Conservation (phyloP, 768 basidiomycete species). For the Boletus bicolor region DNA sequence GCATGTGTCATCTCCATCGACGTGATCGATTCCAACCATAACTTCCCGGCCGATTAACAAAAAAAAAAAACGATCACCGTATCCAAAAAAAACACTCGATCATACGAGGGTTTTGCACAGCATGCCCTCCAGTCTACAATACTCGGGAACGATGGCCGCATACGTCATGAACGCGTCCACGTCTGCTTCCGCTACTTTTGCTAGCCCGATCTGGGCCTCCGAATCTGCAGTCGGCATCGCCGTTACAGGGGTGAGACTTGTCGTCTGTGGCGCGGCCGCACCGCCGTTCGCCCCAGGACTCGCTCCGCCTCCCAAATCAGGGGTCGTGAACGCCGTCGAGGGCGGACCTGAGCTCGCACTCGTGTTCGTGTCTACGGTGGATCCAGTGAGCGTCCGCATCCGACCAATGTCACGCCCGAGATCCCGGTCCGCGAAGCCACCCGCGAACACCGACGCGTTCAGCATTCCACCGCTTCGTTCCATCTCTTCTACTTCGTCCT, state of each 20-base stretch:
- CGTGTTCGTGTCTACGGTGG: slow-evolving; percentile 35
- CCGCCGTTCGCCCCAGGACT: slow-evolving; percentile 34
- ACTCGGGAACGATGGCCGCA: slow-evolving; percentile 83
- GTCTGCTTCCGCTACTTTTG: slow-evolving; percentile 82
- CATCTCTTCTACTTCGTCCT: slow-evolving; percentile 65
- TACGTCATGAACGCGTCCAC: slow-evolving; percentile 83
- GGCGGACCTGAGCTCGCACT: slow-evolving; percentile 38
- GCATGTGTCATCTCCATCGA: not conserved
- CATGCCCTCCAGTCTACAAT: slow-evolving; percentile 75
- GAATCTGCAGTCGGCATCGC: slow-evolving; percentile 69
- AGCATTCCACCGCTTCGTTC: slow-evolving; percentile 36
- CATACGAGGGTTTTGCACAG: slow-evolving; percentile 59
- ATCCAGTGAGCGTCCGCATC: slow-evolving; percentile 55
- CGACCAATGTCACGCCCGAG: slow-evolving; percentile 38
- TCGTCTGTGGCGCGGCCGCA: slow-evolving; percentile 39
- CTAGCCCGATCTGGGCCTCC: slow-evolving; percentile 72
- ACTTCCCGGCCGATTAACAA: not conserved
- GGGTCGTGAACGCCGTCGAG: slow-evolving; percentile 57
- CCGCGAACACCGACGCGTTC: slow-evolving; percentile 32
- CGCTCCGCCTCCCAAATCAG: slow-evolving; percentile 45
- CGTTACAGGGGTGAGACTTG: slow-evolving; percentile 65
- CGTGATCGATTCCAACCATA: not conserved
- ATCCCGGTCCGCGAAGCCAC: slow-evolving; percentile 41
- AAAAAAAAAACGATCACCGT: not conserved
- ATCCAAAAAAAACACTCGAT: not conserved